A percentile compares a stretch with the other conserved stretches of the same genome.
Conservation (phyloP, 129 eudicot species). For the Ambrosia trifida region DNA sequence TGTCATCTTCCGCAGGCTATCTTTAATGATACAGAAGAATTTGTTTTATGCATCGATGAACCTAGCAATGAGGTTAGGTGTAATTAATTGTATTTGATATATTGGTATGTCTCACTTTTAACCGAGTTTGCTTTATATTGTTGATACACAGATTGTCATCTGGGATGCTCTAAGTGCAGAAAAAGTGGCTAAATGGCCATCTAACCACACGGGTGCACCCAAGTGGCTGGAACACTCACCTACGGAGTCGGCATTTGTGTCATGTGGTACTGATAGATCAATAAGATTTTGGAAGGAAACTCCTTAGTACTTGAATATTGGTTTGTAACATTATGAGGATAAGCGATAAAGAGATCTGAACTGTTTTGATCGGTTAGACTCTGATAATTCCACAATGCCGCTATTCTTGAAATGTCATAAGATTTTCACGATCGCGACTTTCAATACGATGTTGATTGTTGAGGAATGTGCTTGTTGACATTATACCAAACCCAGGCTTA, state of each 20-base stretch:
- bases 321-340: slow-evolving; percentile 22
- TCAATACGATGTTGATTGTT: too few relatives aligned
- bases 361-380: neutral
- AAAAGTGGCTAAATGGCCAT: slow-evolving; percentile 75
- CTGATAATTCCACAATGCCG: neutral
- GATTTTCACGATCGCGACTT: too few relatives aligned
- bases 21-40: slow-evolving; percentile 74
- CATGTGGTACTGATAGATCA: slow-evolving; percentile 81
- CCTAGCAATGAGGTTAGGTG: slow-evolving; percentile 72
- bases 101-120: neutral
- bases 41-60: slow-evolving; percentile 68
- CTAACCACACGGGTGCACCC: slow-evolving; percentile 77
- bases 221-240: slow-evolving; percentile 91
- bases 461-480: too few relatives aligned
- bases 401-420: neutral
- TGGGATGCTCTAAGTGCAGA: slow-evolving; percentile 87
- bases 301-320: slow-evolving; percentile 23
- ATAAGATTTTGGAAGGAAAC: slow-evolving; percentile 75
- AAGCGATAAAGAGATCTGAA: neutral
- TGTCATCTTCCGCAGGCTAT: slow-evolving; percentile 56
- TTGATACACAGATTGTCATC: slow-evolving; percentile 57
- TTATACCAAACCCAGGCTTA: too few relatives aligned
- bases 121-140: neutral
- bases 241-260: slow-evolving; percentile 61
- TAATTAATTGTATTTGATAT: slow-evolving; percentile 8